Evolutionary conservation across 768 basidiomycete species (phyloP), one percentile per base, ranked within the genome.

Genomic region (Phylloporus sp.): DNA sequence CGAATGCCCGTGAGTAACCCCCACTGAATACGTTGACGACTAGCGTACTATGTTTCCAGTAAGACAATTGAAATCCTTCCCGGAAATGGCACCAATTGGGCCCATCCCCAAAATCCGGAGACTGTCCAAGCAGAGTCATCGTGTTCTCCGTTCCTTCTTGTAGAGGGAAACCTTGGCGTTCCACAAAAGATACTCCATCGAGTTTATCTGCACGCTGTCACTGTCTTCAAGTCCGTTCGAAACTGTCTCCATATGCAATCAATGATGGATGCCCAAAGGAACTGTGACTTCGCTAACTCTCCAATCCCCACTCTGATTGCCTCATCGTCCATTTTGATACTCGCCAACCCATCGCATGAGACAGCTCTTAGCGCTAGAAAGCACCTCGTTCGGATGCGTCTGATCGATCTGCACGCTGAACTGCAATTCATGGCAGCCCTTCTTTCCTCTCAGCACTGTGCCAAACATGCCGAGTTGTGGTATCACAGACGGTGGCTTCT

Each of bases 401-500:
- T 58, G 6, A 62, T 81, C 16, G 64, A 74, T 29, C 61, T 73
- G 9, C 52, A 63, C n/a, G 53, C 65, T 29, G 86, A 89, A 55
- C 70, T 88, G 24, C 53, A 50, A 22, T 76, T 75, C 29, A 72
- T 71, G 28, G 66, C 72, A 22, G 72, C 81, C 23, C 66, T 85
- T 36, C 72, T 78, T 27, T 77, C 80, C 22, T 75, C 75, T 38
- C 75, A 70, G 5, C 77, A 82, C 23, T 79, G 75, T 58, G 76
- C 80, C 22, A 89, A 87, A 67, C 78, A 86, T 58, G 81, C 82
- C 2, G 76, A 82, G 24, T 59, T 87, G 24, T 89, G 87, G 87
- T 73, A 81, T 55, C 82, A 89, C 61, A 77, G 87, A 28, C 77
- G 80, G 58, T 88, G 86, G 86, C 71, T 85, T 36, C 71, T 86